Evolutionary conservation across 345 rosid genomes (phyloP).

Genomic region (Ceriops tagal): DNA sequence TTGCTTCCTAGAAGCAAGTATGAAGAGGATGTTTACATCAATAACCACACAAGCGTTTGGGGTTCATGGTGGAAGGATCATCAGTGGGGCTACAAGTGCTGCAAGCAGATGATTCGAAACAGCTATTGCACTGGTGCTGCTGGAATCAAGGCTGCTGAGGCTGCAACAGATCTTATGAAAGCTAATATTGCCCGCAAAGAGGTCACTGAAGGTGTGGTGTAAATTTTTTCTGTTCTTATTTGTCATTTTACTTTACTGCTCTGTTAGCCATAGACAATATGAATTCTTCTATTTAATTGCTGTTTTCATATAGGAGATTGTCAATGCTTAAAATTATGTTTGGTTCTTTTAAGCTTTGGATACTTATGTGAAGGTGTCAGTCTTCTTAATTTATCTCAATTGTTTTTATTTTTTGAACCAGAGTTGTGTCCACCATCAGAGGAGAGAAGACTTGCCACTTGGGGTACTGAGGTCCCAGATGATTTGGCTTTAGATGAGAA

Average conservation of each 20-base stretch:
- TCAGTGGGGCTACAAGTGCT: conserved; percentile 84
- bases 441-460: conserved; percentile 62
- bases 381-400: not conserved
- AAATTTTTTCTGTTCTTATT: not conserved
- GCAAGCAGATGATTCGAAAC: conserved; percentile 63
- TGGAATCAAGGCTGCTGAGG: conserved; percentile 81
- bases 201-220: conserved; percentile 41
- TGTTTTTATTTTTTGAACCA: conserved; percentile 5
- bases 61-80: conserved; percentile 97
- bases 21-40: conserved; percentile 52
- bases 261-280: not conserved
- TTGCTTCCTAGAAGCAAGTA: conserved; percentile 59
- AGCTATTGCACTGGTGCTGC: conserved; percentile 80
- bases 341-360: not conserved
- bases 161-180: conserved; percentile 64
- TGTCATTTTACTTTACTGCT: not conserved
- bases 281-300: not conserved
- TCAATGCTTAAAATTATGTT: not conserved
- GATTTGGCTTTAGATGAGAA: conserved; percentile 62
- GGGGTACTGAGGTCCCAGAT: conserved; percentile 77
- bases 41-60: conserved; percentile 75
- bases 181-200: conserved; percentile 57
- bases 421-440: conserved; percentile 41
- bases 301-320: not conserved
- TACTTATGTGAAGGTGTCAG: not conserved